Percentiles rank a stretch among this genome's conserved stretches.
Evolutionary conservation across 306 rosid species (phyloP).

Genomic region (Cicer judaicum): DNA sequence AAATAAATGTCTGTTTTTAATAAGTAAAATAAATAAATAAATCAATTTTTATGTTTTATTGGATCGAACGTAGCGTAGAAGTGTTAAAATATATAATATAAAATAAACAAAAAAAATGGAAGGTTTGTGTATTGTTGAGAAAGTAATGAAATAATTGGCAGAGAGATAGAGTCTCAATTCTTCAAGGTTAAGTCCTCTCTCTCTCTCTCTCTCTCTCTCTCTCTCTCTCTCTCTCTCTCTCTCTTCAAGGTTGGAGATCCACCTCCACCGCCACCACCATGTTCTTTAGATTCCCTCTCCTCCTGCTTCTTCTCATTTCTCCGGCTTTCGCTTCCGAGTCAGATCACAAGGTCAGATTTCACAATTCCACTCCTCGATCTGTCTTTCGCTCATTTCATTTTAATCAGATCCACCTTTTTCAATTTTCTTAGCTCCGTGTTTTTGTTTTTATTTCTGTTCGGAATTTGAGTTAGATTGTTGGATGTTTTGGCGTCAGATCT

Average conservation of each 20-base stretch:
- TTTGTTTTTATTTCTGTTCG: neutral
- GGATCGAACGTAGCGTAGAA: neutral
- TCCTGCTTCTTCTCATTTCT: slow-evolving; percentile 50
- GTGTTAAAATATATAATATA: neutral
- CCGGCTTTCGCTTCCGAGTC: slow-evolving; percentile 73
- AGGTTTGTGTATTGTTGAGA: neutral
- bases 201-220: slow-evolving; percentile 26
- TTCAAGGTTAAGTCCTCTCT: slow-evolving; percentile 41
- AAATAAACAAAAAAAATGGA: neutral
- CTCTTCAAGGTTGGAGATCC: slow-evolving; percentile 55
- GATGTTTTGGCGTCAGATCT: slow-evolving; percentile 40
- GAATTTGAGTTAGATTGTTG: neutral
- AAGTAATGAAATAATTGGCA: slow-evolving; percentile 7
- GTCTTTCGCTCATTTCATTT: slow-evolving; percentile 1
- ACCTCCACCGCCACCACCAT: slow-evolving; percentile 52
- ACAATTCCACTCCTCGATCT: slow-evolving; percentile 50
- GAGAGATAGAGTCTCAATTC: slow-evolving; percentile 33
- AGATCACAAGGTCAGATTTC: slow-evolving; percentile 80
- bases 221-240: slow-evolving; percentile 19
- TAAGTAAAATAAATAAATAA: neutral
- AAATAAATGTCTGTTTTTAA: neutral
- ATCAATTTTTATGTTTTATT: neutral
- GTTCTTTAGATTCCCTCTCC: slow-evolving; percentile 60
- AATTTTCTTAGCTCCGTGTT: slow-evolving; percentile 30
- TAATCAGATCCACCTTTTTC: slow-evolving; percentile 55